Evolutionary conservation across 805 yeast species (phyloP), one percentile per base, ranked within the genome.

Genomic region (Pichia membranifaciens): DNA sequence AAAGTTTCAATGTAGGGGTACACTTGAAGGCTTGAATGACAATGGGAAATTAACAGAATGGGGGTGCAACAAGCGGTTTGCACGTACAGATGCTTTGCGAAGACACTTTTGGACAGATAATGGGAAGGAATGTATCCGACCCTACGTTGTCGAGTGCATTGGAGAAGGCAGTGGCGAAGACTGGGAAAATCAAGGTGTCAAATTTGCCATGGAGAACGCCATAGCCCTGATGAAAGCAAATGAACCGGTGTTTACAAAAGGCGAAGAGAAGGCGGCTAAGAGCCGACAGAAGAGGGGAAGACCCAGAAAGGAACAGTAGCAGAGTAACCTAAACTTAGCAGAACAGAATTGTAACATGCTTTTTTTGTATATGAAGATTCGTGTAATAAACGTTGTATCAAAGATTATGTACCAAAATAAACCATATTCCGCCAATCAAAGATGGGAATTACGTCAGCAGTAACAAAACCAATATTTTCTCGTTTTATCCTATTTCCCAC

Each of bases 61-160:
- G 95, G 95, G 95, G 0, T 85, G 95, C 65, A 86, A 86, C 6
- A 83, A 82, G 67, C 73, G 76, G 56, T 85, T 85, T 68, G 91
- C 90, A 4, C 66, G 95, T 54, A 79, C 87, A 33, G 95, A 85
- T 68, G 93, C 91, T 0, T 64, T 85, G 44, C 78, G 87, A 5
- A 71, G 93, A 55, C 95, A 85, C 65, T 84, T 85, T 62, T 76
- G 84, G 57, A 84, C 95, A 0, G 91, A 83, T 55, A 78, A 84
- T 29, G 93, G 93, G 4, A 79, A 81, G 67, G 71, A 72, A 43
- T 85, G 95, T 66, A 81, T 85, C 28, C 67, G 76, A 44, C 85
- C 87, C 0, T 67, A 83, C 51, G 74, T 82, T 67, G n/a, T 41
- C 2, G 48, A 44, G 4, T 32, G 48, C 12, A 3, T 25, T 2